phyloP scores from a whole-genome alignment of 306 rosid genomes.

The Dryas octopetala region DNA sequence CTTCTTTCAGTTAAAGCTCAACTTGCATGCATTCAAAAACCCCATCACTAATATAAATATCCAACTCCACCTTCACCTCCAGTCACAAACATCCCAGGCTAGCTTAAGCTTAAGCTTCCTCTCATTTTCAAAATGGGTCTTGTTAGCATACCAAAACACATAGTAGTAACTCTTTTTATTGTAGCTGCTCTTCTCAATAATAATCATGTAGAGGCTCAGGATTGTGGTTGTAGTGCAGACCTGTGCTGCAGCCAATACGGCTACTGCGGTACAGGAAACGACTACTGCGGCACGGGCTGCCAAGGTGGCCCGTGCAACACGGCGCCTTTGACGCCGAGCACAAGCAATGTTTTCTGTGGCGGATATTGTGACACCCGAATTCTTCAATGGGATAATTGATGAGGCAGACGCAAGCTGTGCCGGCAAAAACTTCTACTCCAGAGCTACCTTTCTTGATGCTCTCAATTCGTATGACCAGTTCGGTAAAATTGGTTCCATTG shows the following conservation, averaged over 20 bases:
- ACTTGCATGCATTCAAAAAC: no score
- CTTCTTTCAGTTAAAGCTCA: no score
- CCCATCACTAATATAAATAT: not conserved
- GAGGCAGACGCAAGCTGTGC: slow-evolving; percentile 50
- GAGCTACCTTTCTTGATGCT: slow-evolving; percentile 55
- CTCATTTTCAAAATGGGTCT: not conserved
- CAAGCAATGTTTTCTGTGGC: slow-evolving; percentile 39
- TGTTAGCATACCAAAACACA: not conserved
- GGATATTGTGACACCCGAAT: slow-evolving; percentile 48
- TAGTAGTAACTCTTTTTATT: not conserved
- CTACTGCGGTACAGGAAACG: slow-evolving; percentile 50
- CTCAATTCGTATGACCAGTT: slow-evolving; percentile 44
- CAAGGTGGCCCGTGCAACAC: slow-evolving; percentile 52
- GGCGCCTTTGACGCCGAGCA: slow-evolving; percentile 18
- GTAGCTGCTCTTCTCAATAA: slow-evolving; percentile 7
- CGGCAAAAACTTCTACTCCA: slow-evolving; percentile 59
- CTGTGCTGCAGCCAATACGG: slow-evolving; percentile 67
- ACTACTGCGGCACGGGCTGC: slow-evolving; percentile 66
- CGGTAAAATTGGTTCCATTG: slow-evolving; percentile 35
- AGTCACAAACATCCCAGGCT: not conserved
- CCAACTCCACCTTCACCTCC: not conserved
- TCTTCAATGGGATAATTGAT: slow-evolving; percentile 52
- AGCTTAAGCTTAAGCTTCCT: not conserved
- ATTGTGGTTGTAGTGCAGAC: slow-evolving; percentile 58
- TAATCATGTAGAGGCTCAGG: slow-evolving; percentile 28